phyloP scores from a whole-genome alignment of 768 basidiomycete species.

The Naganishia antarctica region DNA sequence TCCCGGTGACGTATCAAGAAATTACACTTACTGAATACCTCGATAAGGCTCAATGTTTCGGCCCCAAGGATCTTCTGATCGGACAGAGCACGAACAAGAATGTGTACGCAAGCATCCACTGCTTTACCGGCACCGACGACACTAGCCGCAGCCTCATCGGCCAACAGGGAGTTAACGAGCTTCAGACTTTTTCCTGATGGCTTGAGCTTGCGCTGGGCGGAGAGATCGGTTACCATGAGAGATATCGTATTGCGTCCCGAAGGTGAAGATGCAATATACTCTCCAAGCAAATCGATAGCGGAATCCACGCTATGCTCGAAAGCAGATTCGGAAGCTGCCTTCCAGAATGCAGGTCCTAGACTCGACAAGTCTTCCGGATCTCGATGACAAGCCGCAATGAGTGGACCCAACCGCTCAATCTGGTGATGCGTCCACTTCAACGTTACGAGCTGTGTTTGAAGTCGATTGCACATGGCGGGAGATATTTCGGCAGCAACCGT shows the following conservation, averaged over 20 bases:
- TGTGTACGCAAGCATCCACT: constrained; percentile 52
- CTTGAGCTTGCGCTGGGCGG: constrained; percentile 16
- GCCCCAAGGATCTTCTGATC: constrained; percentile 38
- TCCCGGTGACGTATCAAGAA: too few species aligned
- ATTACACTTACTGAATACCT: constrained; percentile 29
- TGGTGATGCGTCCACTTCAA: background rate
- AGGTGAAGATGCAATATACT: background rate
- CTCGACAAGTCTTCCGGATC: background rate
- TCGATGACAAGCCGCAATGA: background rate
- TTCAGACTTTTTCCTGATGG: background rate
- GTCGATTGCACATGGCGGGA: background rate
- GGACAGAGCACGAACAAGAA: constrained; percentile 56
- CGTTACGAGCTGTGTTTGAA: background rate
- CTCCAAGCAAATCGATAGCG: background rate
- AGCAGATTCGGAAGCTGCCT: background rate
- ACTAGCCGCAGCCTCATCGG: constrained; percentile 20
- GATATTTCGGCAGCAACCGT: constrained; percentile 2
- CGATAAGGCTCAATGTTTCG: constrained; percentile 24
- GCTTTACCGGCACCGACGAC: constrained; percentile 23
- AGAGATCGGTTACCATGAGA: background rate
- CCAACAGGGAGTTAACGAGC: constrained; percentile 28
- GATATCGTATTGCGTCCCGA: background rate
- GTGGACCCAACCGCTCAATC: background rate
- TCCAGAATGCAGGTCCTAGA: constrained; percentile 3
- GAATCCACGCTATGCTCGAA: constrained; percentile 1